Conservation (phyloP, 2,329 filamentous ascomycete species). For the Neobulgaria alba region DNA sequence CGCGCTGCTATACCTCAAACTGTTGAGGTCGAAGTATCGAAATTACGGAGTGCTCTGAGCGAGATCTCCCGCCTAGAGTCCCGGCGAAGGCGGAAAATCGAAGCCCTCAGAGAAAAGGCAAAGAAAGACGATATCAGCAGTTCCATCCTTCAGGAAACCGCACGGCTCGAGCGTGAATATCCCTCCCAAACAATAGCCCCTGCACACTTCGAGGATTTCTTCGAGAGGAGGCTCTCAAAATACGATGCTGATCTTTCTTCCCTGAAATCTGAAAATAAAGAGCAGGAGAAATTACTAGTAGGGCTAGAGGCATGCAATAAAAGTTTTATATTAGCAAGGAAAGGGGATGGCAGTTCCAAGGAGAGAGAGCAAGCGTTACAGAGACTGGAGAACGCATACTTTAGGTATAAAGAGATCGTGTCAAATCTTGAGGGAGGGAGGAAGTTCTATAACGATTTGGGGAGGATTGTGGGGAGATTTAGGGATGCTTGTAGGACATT, state of each 20-base stretch:
- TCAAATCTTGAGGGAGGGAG: slow-evolving; percentile 83
- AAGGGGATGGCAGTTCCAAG: slow-evolving; percentile 47
- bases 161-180: slow-evolving; percentile 75
- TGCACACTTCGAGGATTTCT: slow-evolving; percentile 86
- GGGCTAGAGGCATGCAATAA: slow-evolving; percentile 69
- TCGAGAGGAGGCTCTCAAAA: slow-evolving; percentile 69
- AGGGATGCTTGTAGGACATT: slow-evolving; percentile 73
- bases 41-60: slow-evolving; percentile 71
- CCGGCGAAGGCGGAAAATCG: slow-evolving; percentile 68
- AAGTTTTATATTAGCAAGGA: slow-evolving; percentile 65
- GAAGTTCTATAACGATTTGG: slow-evolving; percentile 96
- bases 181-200: slow-evolving; percentile 78
- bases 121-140: slow-evolving; percentile 82
- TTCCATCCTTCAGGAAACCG: slow-evolving; percentile 74
- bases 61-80: slow-evolving; percentile 79
- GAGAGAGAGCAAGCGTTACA: slow-evolving; percentile 85
- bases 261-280: slow-evolving; percentile 60
- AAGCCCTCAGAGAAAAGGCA: slow-evolving; percentile 68
- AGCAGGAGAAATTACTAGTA: slow-evolving; percentile 64
- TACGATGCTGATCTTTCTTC: slow-evolving; percentile 74
- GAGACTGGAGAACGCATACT: slow-evolving; percentile 80
- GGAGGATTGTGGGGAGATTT: slow-evolving; percentile 77
- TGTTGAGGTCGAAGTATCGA: slow-evolving; percentile 70
- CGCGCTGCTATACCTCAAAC: slow-evolving; percentile 70
- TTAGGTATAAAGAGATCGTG: slow-evolving; percentile 94